Conservation (phyloP, 768 basidiomycete species). For the Paxillus rubicundulus region DNA sequence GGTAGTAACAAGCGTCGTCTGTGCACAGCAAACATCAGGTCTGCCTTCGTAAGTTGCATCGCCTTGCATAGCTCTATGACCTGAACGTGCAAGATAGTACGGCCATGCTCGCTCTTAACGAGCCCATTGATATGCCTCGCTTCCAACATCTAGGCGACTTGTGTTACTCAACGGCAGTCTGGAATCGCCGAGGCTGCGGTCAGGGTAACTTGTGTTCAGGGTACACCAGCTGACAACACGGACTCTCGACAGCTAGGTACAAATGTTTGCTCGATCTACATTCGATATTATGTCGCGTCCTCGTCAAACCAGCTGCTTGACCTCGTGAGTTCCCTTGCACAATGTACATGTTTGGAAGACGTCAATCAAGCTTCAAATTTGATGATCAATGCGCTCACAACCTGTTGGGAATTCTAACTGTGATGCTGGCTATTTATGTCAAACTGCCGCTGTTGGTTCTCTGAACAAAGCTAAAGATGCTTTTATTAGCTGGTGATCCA, state of each 20-base stretch:
- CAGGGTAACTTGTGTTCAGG: too few relatives aligned
- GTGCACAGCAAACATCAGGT: conserved; percentile 4
- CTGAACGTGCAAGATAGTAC: too few relatives aligned
- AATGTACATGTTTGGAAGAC: too few relatives aligned
- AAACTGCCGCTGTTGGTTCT: too few relatives aligned
- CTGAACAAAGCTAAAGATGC: too few relatives aligned
- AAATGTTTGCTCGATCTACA: background rate
- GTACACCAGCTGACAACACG: background rate
- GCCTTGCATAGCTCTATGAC: conserved; percentile 7
- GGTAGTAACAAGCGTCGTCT: conserved; percentile 9
- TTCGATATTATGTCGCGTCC: too few relatives aligned
- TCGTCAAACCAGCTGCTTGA: background rate
- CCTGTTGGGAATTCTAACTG: too few relatives aligned
- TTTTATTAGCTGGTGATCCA: too few relatives aligned
- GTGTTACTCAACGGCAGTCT: background rate
- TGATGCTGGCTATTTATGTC: too few relatives aligned
- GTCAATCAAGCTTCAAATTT: too few relatives aligned
- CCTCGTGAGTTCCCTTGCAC: background rate
- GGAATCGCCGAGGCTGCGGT: background rate
- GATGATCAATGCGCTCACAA: too few relatives aligned
- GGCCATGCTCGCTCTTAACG: background rate
- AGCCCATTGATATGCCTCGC: background rate
- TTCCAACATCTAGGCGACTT: background rate
- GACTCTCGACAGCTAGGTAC: background rate
- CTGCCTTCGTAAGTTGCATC: conserved; percentile 7